Evolutionary conservation across 192 early-diverging fungal species (phyloP).

Genomic region (Funneliformis geosporum): DNA sequence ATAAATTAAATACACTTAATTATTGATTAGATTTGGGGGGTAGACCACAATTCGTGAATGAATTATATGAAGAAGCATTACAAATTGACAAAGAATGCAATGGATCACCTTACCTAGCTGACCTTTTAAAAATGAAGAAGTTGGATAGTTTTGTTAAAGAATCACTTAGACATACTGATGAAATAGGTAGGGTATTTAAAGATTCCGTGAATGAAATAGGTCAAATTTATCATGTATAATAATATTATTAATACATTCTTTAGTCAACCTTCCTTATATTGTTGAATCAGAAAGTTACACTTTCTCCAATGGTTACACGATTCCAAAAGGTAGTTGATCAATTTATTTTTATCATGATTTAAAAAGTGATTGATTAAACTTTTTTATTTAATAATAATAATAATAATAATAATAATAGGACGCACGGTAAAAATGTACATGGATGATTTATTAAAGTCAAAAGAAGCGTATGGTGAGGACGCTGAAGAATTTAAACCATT

Average conservation of each 20-base stretch:
- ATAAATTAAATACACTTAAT: no score
- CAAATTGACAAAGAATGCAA: neutral
- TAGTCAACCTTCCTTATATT: neutral
- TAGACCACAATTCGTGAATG: conserved; percentile 4
- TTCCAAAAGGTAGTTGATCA: conserved; percentile 8
- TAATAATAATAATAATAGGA: no score
- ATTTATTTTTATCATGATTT: neutral
- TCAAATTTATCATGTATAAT: neutral
- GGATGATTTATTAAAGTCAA: neutral
- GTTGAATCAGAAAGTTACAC: neutral
- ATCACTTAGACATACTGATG: neutral
- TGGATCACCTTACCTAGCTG: neutral
- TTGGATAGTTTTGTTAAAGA: conserved; percentile 19
- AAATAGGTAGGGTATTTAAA: neutral
- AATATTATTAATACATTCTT: neutral
- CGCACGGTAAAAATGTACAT: neutral
- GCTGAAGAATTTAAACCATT: conserved; percentile 29
- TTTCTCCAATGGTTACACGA: conserved; percentile 1
- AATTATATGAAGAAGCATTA: conserved; percentile 10
- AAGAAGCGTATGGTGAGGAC: neutral
- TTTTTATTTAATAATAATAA: no score
- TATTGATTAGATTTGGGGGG: neutral
- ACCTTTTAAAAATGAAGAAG: conserved; percentile 5
- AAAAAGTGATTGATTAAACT: neutral
- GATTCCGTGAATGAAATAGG: neutral